Percentiles rank a stretch among this genome's conserved stretches.
Evolutionary conservation across 148 eudicot species (phyloP).

Genomic region (Beta vulgaris): DNA sequence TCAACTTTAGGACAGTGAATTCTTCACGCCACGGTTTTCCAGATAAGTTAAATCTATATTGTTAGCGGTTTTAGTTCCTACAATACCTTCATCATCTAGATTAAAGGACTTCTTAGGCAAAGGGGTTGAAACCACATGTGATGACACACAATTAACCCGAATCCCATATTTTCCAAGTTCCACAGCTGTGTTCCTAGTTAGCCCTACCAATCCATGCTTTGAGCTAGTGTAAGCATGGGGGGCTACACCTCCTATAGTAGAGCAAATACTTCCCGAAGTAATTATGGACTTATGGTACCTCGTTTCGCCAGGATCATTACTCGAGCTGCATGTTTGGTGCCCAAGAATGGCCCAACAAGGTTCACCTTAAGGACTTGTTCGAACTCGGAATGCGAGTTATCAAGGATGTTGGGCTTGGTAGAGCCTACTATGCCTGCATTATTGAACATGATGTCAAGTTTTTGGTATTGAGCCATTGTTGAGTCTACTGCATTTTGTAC

Average conservation of each 20-base stretch:
- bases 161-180: constrained; percentile 39
- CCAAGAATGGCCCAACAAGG: constrained; percentile 47
- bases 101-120: constrained; percentile 10
- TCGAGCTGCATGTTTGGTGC: constrained; percentile 62
- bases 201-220: constrained; percentile 37
- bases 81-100: constrained; percentile 16
- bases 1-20: too few species aligned
- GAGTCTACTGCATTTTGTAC: constrained; percentile 43
- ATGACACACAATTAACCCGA: constrained; percentile 40
- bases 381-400: constrained; percentile 31
- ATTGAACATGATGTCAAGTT: constrained; percentile 58
- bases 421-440: constrained; percentile 43
- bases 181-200: constrained; percentile 27
- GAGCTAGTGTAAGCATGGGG: constrained; percentile 31
- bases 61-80: too few species aligned
- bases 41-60: too few species aligned
- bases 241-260: constrained; percentile 30
- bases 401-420: constrained; percentile 27
- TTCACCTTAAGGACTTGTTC: constrained; percentile 36
- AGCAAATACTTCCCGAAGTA: constrained; percentile 38
- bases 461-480: constrained; percentile 44
- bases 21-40: too few species aligned
- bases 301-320: constrained; percentile 48
- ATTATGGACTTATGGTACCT: constrained; percentile 54
- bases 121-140: constrained; percentile 26